phyloP scores from a whole-genome alignment of 2,329 filamentous ascomycete species.

The Pezicula neosporulosa region DNA sequence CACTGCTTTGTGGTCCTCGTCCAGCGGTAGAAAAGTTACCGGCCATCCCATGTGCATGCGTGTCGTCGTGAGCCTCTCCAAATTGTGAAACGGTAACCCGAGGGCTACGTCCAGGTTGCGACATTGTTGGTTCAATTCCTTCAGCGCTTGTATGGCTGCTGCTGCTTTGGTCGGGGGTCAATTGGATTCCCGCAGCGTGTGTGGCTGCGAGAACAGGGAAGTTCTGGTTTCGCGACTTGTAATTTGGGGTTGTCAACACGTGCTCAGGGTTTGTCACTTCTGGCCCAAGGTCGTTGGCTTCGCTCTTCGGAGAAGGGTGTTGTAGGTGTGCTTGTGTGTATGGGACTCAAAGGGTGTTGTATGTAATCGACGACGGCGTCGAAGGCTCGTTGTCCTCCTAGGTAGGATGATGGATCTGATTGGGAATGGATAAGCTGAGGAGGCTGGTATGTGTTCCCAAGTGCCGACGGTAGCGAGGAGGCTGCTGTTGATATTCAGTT shows the following conservation, averaged over 20 bases:
- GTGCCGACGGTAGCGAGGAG: slow-evolving; percentile 9
- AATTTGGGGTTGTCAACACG: slow-evolving; percentile 16
- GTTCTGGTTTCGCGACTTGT: slow-evolving; percentile 14
- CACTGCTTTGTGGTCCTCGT: slow-evolving; percentile 4
- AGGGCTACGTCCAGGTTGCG: slow-evolving; percentile 16
- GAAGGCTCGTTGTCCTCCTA: slow-evolving; percentile 9
- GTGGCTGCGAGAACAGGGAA: slow-evolving; percentile 8
- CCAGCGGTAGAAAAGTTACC: not conserved
- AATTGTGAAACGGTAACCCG: slow-evolving; percentile 21
- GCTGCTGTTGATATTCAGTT: slow-evolving; percentile 22
- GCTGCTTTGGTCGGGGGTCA: slow-evolving; percentile 28
- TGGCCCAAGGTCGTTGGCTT: slow-evolving; percentile 14
- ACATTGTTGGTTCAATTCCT: slow-evolving; percentile 21
- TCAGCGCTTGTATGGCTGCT: slow-evolving; percentile 28
- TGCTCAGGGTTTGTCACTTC: slow-evolving; percentile 16
- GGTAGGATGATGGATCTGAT: slow-evolving; percentile 11
- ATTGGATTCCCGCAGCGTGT: slow-evolving; percentile 16
- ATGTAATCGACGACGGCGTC: slow-evolving; percentile 13
- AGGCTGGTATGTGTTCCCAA: slow-evolving; percentile 10
- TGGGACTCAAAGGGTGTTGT: slow-evolving; percentile 24
- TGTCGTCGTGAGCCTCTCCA: slow-evolving; percentile 3
- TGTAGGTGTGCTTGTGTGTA: slow-evolving; percentile 21
- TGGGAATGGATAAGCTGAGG: slow-evolving; percentile 12
- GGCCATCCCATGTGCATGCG: not conserved
- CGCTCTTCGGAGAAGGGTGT: slow-evolving; percentile 22